Base-by-base conservation (phyloP, 441 rosid species). In the Erodium texanum region DNA sequence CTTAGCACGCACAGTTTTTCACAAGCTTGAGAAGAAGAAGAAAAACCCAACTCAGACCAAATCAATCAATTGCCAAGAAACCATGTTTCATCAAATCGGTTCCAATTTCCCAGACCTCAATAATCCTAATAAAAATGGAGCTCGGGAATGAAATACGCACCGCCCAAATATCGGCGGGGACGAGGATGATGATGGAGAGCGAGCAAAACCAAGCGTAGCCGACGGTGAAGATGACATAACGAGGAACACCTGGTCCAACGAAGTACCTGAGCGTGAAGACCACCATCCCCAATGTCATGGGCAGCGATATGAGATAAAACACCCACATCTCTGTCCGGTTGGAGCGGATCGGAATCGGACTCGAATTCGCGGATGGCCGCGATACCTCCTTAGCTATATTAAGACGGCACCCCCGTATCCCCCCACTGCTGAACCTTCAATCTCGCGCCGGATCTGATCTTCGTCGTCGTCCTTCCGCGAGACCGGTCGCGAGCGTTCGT, bases 161-260 rank as follows among this genome's bases (percentile, higher is more conserved):
- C 89, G 88, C 76, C 89, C 96, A 92, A 78, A 94, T 94, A 77
- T 94, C 99, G 73, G 99, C 97, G 66, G 99, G 99, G 64, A 93
- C 99, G 76, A 94, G 94, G 84, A 88, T 87, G 82, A 94, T 92
- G 77, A 92, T 84, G 75, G 97, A 86, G 77, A 92, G 88, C 71
- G 99, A 89, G 78, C 98, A 94, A 79, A 92, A 89, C 98, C 99
- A 92, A 77, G 98, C 78, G 87, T 94, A 94, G 2, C 90, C 97
- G 69, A 94, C 98, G 81, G 99, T 89, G 82, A 88, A 74, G 7
- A 85, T 78, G 48, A 89, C 97, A 73, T 94, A 94, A 18, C 96
- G 93, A 73, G 97, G 99, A 45, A 88, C 89, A 71, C 86, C 93
- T 12, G 97, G 99, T 2, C 97, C 94, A 58, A 97, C 93, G 80